Base-by-base conservation (phyloP, 768 basidiomycete genomes). In the Steccherinum ochraceum region DNA sequence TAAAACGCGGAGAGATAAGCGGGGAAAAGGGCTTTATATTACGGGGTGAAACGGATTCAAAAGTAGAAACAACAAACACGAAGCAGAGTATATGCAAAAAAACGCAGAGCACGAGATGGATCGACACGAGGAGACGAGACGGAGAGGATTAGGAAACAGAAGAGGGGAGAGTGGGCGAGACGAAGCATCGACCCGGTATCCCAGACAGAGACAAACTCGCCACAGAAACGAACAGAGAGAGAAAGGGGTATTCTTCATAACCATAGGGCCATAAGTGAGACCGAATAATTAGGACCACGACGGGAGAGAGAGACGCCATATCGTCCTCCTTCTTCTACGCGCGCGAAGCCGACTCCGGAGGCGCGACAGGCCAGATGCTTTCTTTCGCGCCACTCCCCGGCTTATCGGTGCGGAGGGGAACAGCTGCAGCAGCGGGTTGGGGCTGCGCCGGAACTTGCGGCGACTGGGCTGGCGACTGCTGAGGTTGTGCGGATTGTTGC, bases 311-410 rank as follows among this genome's bases (percentile, higher is more conserved):
- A n/a, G n/a, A n/a, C n/a, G n/a, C n/a, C n/a, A n/a, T n/a, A n/a
- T n/a, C 30, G 30, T 7, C 30, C 30, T 35, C 30, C 30, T 7
- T 35, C 30, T 16, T 35, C 16, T 35, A 43, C 41, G 41, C 7
- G 10, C 62, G 58, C 30, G 56, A 24, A n/a, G 52, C 53, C 27
- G 61, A 26, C 20, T 57, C 52, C 4, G 58, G 55, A 19, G 66
- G 61, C 18, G 61, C 55, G 44, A 67, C 61, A 18, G 63, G 61
- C 67, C 67, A 69, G 20, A 69, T 60, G 50, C 57, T 63, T 30
- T 68, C 67, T 50, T 55, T 59, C 23, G 60, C 63, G 48, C 57
- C 55, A 19, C 49, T 56, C 18, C 56, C 55, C 35, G 61, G 51
- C 25, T 52, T 56, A 56, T 64, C 58, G 21, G 53, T 42, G 39